These are phyloP conservation scores for Phytophthora cactorum DNA, from an alignment of 352 stramenopile species.

Conservation along the genomic window DNA sequence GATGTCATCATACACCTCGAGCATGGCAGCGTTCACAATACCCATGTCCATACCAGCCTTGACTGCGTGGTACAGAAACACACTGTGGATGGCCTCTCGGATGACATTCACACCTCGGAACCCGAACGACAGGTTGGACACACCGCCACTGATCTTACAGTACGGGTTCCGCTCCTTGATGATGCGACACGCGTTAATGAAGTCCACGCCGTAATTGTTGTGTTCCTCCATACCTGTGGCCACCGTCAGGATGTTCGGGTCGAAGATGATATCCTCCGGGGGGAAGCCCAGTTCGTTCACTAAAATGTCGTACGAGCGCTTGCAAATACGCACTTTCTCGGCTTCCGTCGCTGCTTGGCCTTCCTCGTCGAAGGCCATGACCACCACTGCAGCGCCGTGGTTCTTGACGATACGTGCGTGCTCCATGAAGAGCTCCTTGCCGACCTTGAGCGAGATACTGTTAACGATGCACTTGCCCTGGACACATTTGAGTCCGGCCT, in stretches of 20 bases:
- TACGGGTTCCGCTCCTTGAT: constrained; percentile 97
- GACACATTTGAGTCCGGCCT: constrained; percentile 97
- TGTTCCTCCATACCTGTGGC: constrained; percentile 98
- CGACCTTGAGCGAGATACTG: constrained; percentile 97
- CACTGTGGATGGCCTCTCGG: constrained; percentile 96
- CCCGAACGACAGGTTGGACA: constrained; percentile 97
- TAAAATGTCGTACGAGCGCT: constrained; percentile 98
- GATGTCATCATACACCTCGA: constrained; percentile 90
- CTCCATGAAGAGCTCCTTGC: constrained; percentile 95
- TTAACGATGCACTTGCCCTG: constrained; percentile 98
- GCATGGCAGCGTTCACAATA: constrained; percentile 96
- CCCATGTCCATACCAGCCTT: constrained; percentile 98
- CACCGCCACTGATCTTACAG: constrained; percentile 95
- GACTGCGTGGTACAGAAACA: constrained; percentile 97
- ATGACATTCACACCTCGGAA: constrained; percentile 98
- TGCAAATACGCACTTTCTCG: constrained; percentile 98
- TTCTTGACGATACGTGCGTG: constrained; percentile 95
- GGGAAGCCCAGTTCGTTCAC: constrained; percentile 95
- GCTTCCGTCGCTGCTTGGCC: constrained; percentile 95
- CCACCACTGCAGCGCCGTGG: constrained; percentile 95
- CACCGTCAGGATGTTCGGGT: constrained; percentile 98
- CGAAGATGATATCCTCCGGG: constrained; percentile 98
- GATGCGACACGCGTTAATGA: constrained; percentile 94
- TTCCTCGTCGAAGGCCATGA: constrained; percentile 98
- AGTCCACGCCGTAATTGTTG: constrained; percentile 98